These are phyloP conservation scores for Dipteronia sinensis DNA, from an alignment of 345 rosid species.

Conservation along the genomic window DNA sequence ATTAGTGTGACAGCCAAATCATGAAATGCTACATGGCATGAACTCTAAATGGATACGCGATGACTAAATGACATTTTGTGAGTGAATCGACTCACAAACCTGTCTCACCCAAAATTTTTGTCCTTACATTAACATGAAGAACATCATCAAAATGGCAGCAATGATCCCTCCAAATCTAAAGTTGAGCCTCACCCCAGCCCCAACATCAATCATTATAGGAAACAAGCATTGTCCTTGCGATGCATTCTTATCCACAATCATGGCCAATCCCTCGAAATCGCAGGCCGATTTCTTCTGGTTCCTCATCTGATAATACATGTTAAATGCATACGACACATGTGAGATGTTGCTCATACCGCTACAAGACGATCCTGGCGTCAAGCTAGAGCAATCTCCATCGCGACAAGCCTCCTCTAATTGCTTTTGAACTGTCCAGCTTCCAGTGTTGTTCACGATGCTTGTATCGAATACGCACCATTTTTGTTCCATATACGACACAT, in stretches of 20 bases:
- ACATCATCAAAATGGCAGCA: not conserved
- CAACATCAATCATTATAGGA: conserved; percentile 50
- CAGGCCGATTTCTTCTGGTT: conserved; percentile 66
- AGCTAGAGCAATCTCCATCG: conserved; percentile 56
- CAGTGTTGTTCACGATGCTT: conserved; percentile 12
- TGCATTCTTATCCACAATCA: conserved; percentile 44
- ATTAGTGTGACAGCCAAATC: too few species aligned
- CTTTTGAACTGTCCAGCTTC: not conserved
- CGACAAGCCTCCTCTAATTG: conserved; percentile 58
- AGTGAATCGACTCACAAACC: too few species aligned
- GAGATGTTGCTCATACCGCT: conserved; percentile 23
- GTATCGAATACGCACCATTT: conserved; percentile 65
- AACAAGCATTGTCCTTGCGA: conserved; percentile 50
- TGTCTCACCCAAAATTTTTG: too few species aligned
- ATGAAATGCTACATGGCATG: too few species aligned
- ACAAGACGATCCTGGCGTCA: conserved; percentile 49
- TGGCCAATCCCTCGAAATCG: conserved; percentile 61
- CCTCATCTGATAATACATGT: conserved; percentile 25
- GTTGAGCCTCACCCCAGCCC: conserved; percentile 33
- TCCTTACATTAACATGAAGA: not conserved
- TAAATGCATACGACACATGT: conserved; percentile 61
- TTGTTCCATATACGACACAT: conserved; percentile 52
- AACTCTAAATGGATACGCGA: too few species aligned
- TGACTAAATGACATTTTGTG: too few species aligned
- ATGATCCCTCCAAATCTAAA: not conserved